Percentiles rank a stretch among this genome's conserved stretches.
Evolutionary conservation across 805 yeast species (phyloP).

Genomic region (Jamesozyma jinghongensis): DNA sequence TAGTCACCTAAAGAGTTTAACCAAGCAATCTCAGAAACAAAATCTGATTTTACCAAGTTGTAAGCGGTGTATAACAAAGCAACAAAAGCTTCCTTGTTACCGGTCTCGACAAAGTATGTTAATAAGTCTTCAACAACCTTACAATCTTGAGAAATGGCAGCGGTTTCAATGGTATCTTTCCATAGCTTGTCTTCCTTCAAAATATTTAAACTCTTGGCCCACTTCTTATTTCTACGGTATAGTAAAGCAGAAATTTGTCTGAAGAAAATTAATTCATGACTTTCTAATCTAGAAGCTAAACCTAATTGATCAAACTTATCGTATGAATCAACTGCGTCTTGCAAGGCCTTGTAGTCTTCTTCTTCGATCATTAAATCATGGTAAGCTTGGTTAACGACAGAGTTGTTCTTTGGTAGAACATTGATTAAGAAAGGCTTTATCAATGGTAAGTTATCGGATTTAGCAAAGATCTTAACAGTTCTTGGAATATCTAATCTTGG

Average conservation of each 20-base stretch:
- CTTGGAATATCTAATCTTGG: constrained; percentile 91
- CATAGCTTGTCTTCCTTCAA: constrained; percentile 88
- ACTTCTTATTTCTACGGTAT: constrained; percentile 90
- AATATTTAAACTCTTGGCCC: constrained; percentile 78
- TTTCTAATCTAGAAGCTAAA: constrained; percentile 85
- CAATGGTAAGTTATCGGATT: constrained; percentile 92
- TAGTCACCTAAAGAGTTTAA: constrained; percentile 73
- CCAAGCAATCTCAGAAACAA: constrained; percentile 87
- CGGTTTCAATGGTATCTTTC: constrained; percentile 91
- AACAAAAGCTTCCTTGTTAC: constrained; percentile 89
- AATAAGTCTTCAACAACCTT: constrained; percentile 84
- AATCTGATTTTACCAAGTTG: constrained; percentile 68
- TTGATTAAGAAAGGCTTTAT: constrained; percentile 91
- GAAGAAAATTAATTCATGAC: constrained; percentile 83
- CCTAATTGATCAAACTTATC: constrained; percentile 90
- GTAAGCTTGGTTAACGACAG: constrained; percentile 89
- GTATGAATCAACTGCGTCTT: constrained; percentile 77
- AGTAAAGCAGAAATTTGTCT: constrained; percentile 93
- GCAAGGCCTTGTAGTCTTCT: constrained; percentile 85
- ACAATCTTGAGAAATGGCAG: constrained; percentile 65
- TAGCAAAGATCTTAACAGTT: constrained; percentile 88
- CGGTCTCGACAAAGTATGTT: constrained; percentile 90
- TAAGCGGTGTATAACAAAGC: constrained; percentile 84
- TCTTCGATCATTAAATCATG: constrained; percentile 94
- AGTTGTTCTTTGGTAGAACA: constrained; percentile 81